Evolutionary conservation across 768 basidiomycete genomes (phyloP), one percentile per base, ranked within the genome.

Genomic region (Agrocybe pediades): DNA sequence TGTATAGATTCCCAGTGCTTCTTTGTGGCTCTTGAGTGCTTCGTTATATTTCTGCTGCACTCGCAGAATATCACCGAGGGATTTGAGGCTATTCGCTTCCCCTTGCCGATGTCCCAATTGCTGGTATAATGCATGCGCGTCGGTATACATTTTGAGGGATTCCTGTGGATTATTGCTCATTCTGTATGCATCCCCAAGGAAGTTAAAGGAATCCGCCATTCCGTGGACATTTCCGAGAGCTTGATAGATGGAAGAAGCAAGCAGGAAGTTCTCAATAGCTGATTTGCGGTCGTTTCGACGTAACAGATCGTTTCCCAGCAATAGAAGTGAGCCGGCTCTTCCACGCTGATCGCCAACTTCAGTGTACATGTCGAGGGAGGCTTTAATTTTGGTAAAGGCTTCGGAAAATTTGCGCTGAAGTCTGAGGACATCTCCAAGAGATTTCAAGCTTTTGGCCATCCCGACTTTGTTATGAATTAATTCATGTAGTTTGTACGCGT

Each of bases 361-460:
- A 19, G 6, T 30, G 21, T 30, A 47, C n/a, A 47, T 47, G 6
- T 29, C 2, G 33, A 29, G 33, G n/a, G 50, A 41, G 6, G 20
- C 2, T 19, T 7, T 11, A 33, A 29, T 21, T 15, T 45, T 33
- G 19, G 30, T 43, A 23, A 6, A 1, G 17, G 51, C 51, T 36
- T 52, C 51, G 21, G 9, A 15, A 45, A 36, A 29, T 39, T 52
- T 46, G 15, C 43, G 27, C 17, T 33, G 41, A 20, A 23, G 23
- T 26, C 23, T 44, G 16, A 45, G 16, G 39, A 20, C 29, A 39
- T 25, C 16, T 20, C 43, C 51, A 24, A 46, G 19, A 20, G 30
- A 24, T 7, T 45, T 20, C 9, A 52, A 23, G 33, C 27, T 45
- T 9, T 52, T 25, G 11, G 53, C 53, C 39, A 54, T 42, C 25